Evolutionary conservation across 2,329 filamentous ascomycete genomes (phyloP).

Genomic region (Alternaria viburni): DNA sequence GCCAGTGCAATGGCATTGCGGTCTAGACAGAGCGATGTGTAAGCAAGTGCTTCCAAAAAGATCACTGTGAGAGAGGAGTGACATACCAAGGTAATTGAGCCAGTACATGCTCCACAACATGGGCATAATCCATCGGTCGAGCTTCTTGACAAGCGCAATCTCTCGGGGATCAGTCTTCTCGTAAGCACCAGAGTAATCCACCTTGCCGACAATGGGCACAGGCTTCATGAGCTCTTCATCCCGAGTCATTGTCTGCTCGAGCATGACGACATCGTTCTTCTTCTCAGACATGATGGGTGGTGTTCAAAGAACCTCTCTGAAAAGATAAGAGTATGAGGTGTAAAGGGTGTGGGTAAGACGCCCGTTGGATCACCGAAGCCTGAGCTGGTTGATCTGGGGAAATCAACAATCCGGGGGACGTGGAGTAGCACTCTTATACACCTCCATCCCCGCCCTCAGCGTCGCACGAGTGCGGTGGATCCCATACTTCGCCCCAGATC

Average conservation of each 20-base stretch:
- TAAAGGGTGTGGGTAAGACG: constrained; percentile 14
- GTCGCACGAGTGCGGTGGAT: not conserved
- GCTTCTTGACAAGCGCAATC: constrained; percentile 42
- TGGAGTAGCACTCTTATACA: constrained; percentile 29
- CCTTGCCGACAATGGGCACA: constrained; percentile 30
- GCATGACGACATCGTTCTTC: constrained; percentile 34
- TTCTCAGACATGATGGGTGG: constrained; percentile 27
- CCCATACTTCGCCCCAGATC: constrained; percentile 1
- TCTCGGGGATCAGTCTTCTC: constrained; percentile 45
- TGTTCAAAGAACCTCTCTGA: not conserved
- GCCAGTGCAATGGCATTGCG: constrained; percentile 70
- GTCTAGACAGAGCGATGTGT: constrained; percentile 46
- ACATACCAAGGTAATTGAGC: constrained; percentile 15
- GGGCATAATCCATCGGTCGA: constrained; percentile 39
- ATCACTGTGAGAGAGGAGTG: constrained; percentile 17
- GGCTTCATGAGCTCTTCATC: constrained; percentile 31
- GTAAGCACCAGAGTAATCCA: constrained; percentile 44
- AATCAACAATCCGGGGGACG: constrained; percentile 26
- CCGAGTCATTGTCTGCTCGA: constrained; percentile 34
- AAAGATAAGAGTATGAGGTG: not conserved
- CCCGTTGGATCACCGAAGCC: constrained; percentile 24
- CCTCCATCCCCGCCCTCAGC: not conserved
- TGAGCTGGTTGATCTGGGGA: constrained; percentile 35
- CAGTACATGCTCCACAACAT: constrained; percentile 35
- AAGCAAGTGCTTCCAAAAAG: constrained; percentile 36